Evolutionary conservation across 169 alveolate species (phyloP).

Genomic region (Cryptosporidium ubiquitum): DNA sequence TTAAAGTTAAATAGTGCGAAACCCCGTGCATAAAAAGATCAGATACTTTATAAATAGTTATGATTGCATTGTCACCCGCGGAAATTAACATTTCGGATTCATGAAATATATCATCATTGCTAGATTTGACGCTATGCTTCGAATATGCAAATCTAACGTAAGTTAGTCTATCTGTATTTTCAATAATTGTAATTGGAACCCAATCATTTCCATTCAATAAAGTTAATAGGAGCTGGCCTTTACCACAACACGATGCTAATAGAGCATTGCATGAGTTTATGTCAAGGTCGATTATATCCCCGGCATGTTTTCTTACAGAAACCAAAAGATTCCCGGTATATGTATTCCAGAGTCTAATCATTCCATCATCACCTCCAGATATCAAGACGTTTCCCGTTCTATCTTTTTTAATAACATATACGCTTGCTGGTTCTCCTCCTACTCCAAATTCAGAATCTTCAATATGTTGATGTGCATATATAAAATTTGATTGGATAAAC

Average conservation of each 20-base stretch:
- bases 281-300: conserved; percentile 81
- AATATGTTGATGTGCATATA: conserved; percentile 66
- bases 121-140: neutral
- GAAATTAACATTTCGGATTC: conserved; percentile 47
- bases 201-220: conserved; percentile 49
- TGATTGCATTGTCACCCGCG: conserved; percentile 68
- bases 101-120: conserved; percentile 2
- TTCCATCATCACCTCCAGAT: conserved; percentile 86
- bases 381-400: conserved; percentile 82
- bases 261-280: conserved; percentile 82
- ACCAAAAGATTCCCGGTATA: conserved; percentile 79
- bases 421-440: conserved; percentile 70
- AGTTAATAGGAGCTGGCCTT: conserved; percentile 75
- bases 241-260: conserved; percentile 82
- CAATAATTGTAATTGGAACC: conserved; percentile 54
- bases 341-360: conserved; percentile 83
- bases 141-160: conserved; percentile 63
- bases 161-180: conserved; percentile 49
- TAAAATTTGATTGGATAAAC: neutral
- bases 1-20: neutral
- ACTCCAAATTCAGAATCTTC: conserved; percentile 69
- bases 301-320: conserved; percentile 81
- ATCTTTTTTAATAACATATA: conserved; percentile 69
- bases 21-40: conserved; percentile 52
- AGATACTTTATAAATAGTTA: conserved; percentile 27